Base-by-base conservation (phyloP, 2,329 filamentous ascomycete genomes). In the Phialocephala subalpina region DNA sequence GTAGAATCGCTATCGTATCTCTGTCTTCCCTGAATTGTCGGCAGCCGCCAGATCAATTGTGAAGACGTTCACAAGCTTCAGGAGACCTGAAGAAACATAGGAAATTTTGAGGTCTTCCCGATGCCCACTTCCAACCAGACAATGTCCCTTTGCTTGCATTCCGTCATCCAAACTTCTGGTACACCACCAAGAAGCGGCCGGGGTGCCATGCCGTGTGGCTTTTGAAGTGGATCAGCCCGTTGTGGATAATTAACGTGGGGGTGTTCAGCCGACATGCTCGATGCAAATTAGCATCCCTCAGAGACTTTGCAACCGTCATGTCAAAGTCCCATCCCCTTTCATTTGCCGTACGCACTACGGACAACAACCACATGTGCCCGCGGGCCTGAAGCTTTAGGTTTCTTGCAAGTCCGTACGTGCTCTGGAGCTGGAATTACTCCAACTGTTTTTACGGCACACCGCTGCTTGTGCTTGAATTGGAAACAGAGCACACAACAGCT, bases 81-180 rank as follows among this genome's bases (percentile, higher is more conserved):
- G 25, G n/a, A 14, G 25, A 29, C 12, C 25, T 53, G 49, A n/a
- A 53, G 49, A 53, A 29, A 16, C 22, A 12, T n/a, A 49, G 45
- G n/a, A 49, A 49, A 49, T 49, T 49, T n/a, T 25, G 27, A 53
- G 12, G 49, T 53, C 45, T 12, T 53, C 45, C 3, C 25, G 25
- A 7, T 22, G 12, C 6, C 18, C 27, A 11, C 49, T 22, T 53
- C 11, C 22, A 3, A 1, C 22, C 49, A 18, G 49, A 53, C 49
- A 22, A 20, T 29, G 2, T 29, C n/a, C 38, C 3, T 6, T 25
- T 33, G 25, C 49, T 53, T 25, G n/a, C 25, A 29, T 53, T 27
- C 27, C 49, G 20, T 49, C 63, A 62, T 60, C 64, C 64, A 66
- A 45, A 18, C 22, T 60, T 53, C 45, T 60, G 64, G 64, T 62